phyloP scores from a whole-genome alignment of 2,329 filamentous ascomycete genomes.

The Sclerotinia trifoliorum region DNA sequence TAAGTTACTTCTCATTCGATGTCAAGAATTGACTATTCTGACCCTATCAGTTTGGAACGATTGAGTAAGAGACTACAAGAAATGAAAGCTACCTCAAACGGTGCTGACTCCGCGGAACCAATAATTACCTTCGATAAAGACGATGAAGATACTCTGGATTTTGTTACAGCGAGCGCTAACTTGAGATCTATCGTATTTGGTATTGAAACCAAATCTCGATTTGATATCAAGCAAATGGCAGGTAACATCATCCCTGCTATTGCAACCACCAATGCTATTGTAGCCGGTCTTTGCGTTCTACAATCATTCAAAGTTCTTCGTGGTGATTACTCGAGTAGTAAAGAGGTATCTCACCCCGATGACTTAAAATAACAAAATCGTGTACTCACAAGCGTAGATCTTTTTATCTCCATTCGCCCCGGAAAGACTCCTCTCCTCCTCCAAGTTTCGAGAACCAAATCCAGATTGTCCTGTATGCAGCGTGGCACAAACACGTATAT shows the following conservation, averaged over 20 bases:
- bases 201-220: slow-evolving; percentile 84
- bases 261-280: slow-evolving; percentile 96
- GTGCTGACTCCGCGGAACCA: slow-evolving; percentile 52
- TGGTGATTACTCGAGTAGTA: slow-evolving; percentile 67
- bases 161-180: slow-evolving; percentile 88
- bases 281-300: slow-evolving; percentile 86
- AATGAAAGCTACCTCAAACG: slow-evolving; percentile 51
- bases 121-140: slow-evolving; percentile 94
- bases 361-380: slow-evolving; percentile 11
- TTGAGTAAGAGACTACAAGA: slow-evolving; percentile 72
- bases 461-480: slow-evolving; percentile 82
- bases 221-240: slow-evolving; percentile 98
- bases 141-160: slow-evolving; percentile 90
- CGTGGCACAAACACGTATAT: slow-evolving; percentile 64
- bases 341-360: slow-evolving; percentile 57
- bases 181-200: slow-evolving; percentile 85
- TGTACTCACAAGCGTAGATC: slow-evolving; percentile 48
- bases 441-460: slow-evolving; percentile 64
- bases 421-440: slow-evolving; percentile 58
- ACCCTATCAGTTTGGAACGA: slow-evolving; percentile 58
- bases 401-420: slow-evolving; percentile 71
- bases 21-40: slow-evolving; percentile 3
- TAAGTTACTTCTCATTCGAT: slow-evolving; percentile 30
- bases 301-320: slow-evolving; percentile 89
- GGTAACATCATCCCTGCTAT: slow-evolving; percentile 99